phyloP scores from a whole-genome alignment of 2,329 filamentous ascomycete species.

The Trichophyton verrucosum region DNA sequence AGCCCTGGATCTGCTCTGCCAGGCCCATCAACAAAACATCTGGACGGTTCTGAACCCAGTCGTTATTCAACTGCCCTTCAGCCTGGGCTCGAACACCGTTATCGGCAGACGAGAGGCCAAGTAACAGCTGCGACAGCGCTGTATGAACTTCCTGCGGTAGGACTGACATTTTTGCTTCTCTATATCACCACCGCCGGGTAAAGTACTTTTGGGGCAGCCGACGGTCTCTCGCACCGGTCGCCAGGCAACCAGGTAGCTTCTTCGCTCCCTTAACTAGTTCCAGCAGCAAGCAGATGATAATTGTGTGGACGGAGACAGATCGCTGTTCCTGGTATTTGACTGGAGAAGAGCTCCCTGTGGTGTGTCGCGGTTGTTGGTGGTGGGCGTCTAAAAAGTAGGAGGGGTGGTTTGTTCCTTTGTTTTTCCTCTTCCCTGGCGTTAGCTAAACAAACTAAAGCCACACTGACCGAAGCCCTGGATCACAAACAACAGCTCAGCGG shows the following conservation, averaged over 20 bases:
- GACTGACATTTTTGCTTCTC: constrained; percentile 55
- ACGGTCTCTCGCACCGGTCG: background rate
- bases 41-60: constrained; percentile 72
- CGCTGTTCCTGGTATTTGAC: background rate
- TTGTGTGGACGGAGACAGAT: background rate
- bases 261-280: background rate
- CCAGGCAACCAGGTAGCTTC: background rate
- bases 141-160: constrained; percentile 72
- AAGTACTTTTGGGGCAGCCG: background rate
- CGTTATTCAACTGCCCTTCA: constrained; percentile 79
- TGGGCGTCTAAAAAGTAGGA: background rate
- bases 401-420: background rate
- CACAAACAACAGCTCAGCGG: background rate
- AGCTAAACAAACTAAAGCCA: background rate
- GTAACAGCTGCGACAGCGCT: constrained; percentile 74
- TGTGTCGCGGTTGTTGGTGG: background rate
- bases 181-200: background rate
- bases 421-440: background rate
- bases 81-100: constrained; percentile 74
- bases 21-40: constrained; percentile 88
- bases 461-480: background rate
- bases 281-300: background rate
- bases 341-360: background rate
- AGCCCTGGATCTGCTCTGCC: constrained; percentile 75
- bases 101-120: constrained; percentile 78